Conservation (phyloP, 805 yeast species). For the Saccharomycopsis lassenensis region DNA sequence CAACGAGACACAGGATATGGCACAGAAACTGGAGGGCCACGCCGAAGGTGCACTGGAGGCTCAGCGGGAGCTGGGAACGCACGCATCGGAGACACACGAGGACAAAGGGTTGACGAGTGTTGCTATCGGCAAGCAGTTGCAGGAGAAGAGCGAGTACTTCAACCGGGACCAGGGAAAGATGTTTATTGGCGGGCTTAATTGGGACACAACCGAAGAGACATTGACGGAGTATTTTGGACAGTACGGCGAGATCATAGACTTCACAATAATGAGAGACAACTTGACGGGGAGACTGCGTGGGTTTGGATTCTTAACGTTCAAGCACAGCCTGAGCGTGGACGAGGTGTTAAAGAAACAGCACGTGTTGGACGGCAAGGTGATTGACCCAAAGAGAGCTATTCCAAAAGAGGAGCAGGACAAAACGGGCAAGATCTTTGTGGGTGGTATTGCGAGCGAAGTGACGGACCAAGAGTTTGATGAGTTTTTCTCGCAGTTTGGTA, state of each 20-base stretch:
- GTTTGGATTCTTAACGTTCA: constrained; percentile 86
- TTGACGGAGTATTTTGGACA: constrained; percentile 72
- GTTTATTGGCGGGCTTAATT: constrained; percentile 94
- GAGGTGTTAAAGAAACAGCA: constrained; percentile 81
- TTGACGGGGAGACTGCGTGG: constrained; percentile 87
- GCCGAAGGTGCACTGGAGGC: constrained; percentile 1
- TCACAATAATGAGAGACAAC: constrained; percentile 87
- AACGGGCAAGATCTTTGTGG: constrained; percentile 93
- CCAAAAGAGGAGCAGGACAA: constrained; percentile 96
- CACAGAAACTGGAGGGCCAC: constrained; percentile 19
- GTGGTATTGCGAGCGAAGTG: constrained; percentile 91
- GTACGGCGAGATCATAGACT: constrained; percentile 80
- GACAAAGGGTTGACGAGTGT: constrained; percentile 13
- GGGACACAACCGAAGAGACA: constrained; percentile 94
- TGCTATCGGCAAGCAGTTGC: constrained; percentile 17
- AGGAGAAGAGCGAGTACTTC: constrained; percentile 20
- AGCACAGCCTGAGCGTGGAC: constrained; percentile 71
- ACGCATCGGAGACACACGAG: constrained; percentile 17
- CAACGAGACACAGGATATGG: constrained; percentile 24
- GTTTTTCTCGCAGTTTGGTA: constrained; percentile 80
- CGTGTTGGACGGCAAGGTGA: constrained; percentile 86
- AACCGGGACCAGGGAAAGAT: constrained; percentile 75
- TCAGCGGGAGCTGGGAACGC: constrained; percentile 19
- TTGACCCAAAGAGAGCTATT: constrained; percentile 95
- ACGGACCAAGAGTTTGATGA: constrained; percentile 82